Conservation (phyloP, 306 rosid species). For the Lathyrus aphaca region DNA sequence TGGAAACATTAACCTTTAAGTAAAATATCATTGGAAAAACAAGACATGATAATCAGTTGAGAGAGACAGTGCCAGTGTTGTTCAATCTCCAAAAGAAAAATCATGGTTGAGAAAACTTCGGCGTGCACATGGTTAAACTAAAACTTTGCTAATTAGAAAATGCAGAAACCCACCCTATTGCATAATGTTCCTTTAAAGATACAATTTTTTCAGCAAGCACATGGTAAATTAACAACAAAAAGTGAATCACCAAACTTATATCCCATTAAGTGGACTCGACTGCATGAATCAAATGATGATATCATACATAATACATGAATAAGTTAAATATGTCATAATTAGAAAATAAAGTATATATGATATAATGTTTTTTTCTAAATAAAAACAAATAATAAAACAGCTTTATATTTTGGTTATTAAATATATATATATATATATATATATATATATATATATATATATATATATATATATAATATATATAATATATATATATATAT, state of each 20-base stretch:
- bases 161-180: constrained; percentile 26
- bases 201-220: constrained; percentile 20
- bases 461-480: too few relatives aligned
- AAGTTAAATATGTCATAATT: constrained; percentile 14
- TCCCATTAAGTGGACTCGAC: not conserved
- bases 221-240: constrained; percentile 2
- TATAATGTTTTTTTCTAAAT: not conserved
- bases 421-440: too few relatives aligned
- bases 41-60: constrained; percentile 40
- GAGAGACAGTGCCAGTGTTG: constrained; percentile 29
- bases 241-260: not conserved
- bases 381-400: constrained; percentile 1
- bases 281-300: not conserved
- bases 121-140: constrained; percentile 30
- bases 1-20: constrained; percentile 53
- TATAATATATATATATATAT: too few relatives aligned
- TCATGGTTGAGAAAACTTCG: constrained; percentile 20
- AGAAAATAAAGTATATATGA: constrained; percentile 29
- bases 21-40: constrained; percentile 32
- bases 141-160: constrained; percentile 15
- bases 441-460: too few relatives aligned
- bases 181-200: not conserved
- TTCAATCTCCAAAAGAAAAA: constrained; percentile 36
- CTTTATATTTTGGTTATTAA: not conserved
- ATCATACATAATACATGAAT: constrained; percentile 4